phyloP scores from a whole-genome alignment of 495 filamentous ascomycete species.

The Aspergillus affinis region DNA sequence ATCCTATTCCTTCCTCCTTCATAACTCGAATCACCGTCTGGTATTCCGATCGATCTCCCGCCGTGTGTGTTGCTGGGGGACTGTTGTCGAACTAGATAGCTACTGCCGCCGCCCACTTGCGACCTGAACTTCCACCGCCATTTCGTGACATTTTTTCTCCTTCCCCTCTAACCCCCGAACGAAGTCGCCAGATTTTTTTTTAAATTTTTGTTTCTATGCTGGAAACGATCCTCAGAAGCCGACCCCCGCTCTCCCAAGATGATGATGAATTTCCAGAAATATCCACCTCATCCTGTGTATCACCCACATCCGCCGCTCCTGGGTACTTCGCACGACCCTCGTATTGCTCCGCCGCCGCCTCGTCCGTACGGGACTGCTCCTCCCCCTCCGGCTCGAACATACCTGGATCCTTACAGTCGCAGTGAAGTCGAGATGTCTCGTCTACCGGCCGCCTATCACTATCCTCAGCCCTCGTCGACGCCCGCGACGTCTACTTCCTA shows the following conservation, averaged over 20 bases:
- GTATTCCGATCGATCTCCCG: background rate
- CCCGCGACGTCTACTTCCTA: slow-evolving; percentile 18
- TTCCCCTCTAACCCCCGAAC: background rate
- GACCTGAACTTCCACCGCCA: background rate
- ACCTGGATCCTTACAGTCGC: slow-evolving; percentile 25
- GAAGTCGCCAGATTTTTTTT: background rate
- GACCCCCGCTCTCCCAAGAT: slow-evolving; percentile 1
- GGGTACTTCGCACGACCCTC: slow-evolving; percentile 25
- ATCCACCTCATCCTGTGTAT: slow-evolving; percentile 17
- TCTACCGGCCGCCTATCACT: slow-evolving; percentile 23
- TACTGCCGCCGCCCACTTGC: background rate
- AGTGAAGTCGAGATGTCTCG: slow-evolving; percentile 30
- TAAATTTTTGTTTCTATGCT: background rate
- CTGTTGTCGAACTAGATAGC: background rate
- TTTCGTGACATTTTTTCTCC: background rate
- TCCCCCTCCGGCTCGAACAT: slow-evolving; percentile 10
- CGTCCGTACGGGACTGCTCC: slow-evolving; percentile 21
- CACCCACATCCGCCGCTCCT: slow-evolving; percentile 29
- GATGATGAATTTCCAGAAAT: slow-evolving; percentile 22
- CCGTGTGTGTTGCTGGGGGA: background rate
- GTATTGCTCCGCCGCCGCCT: slow-evolving; percentile 26
- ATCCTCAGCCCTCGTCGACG: slow-evolving; percentile 23
- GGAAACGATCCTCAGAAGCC: background rate
- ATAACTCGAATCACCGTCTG: background rate
- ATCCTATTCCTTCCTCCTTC: slow-evolving; percentile 16